Conservation (phyloP, 805 yeast species). For the Yamadazyma kitorensis region DNA sequence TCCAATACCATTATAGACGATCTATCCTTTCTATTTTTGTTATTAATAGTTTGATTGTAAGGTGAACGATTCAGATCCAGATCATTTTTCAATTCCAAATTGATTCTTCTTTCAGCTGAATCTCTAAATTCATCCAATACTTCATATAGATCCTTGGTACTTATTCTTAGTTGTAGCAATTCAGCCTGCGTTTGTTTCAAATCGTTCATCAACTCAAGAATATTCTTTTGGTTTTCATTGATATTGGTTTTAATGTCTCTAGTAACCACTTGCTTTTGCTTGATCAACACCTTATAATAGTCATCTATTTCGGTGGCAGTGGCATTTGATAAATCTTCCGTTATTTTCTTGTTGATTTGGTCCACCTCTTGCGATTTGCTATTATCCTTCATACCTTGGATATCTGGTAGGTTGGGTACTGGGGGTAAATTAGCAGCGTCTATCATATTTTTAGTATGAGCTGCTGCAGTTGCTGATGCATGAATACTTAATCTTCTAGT, state of each 20-base stretch:
- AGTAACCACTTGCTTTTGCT: slow-evolving; percentile 49
- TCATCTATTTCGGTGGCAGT: slow-evolving; percentile 71
- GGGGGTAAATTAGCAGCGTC: slow-evolving; percentile 30
- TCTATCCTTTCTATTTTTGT: slow-evolving; percentile 47
- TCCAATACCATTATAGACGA: slow-evolving; percentile 71
- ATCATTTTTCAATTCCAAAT: slow-evolving; percentile 30
- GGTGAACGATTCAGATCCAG: slow-evolving; percentile 16
- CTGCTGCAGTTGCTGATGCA: slow-evolving; percentile 35
- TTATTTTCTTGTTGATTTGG: slow-evolving; percentile 16
- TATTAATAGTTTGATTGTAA: slow-evolving; percentile 6
- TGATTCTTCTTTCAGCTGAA: slow-evolving; percentile 57
- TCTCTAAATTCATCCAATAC: slow-evolving; percentile 57
- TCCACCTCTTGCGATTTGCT: slow-evolving; percentile 6
- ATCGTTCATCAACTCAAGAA: slow-evolving; percentile 57
- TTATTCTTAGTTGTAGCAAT: slow-evolving; percentile 56
- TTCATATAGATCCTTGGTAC: slow-evolving; percentile 57
- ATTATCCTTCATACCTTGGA: too few species aligned
- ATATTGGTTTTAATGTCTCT: slow-evolving; percentile 58
- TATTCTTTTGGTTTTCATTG: slow-evolving; percentile 60
- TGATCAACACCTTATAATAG: slow-evolving; percentile 53
- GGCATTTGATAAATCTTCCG: slow-evolving; percentile 52
- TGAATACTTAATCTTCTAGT: slow-evolving; percentile 35
- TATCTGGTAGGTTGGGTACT: slow-evolving; percentile 20
- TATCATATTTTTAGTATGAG: slow-evolving; percentile 20
- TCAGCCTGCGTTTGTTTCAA: slow-evolving; percentile 63